Base-by-base conservation (phyloP, 2,329 filamentous ascomycete species). In the Fusarium sp. region DNA sequence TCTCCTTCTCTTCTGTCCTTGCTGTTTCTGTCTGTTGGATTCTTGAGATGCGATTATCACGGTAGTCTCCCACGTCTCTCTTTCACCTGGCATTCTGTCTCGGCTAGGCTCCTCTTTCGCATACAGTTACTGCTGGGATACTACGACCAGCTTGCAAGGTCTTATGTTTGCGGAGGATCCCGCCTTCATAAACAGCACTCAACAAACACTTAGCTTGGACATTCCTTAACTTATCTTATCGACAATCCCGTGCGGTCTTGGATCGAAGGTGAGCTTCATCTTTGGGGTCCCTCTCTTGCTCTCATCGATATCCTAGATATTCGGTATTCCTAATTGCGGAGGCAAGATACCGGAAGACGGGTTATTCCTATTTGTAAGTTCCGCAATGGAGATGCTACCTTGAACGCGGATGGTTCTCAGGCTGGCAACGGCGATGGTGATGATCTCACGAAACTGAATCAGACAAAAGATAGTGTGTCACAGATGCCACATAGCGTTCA, bases 141-240 rank as follows among this genome's bases (percentile, higher is more conserved):
- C 77, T 2, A 74, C 76, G 20, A 63, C 67, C 50, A 67, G 74
- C 53, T 66, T 79, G 41, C 69, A 76, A 49, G 76, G 81, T 63
- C 49, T 76, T 34, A 11, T 72, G 73, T 10, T 8, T 16, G 73
- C 74, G 12, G 69, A 74, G 2, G 77, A 70, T 3, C 75, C 73
- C 3, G 57, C 75, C 4, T 61, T 77, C 28, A 56, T 56, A 20
- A 67, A 65, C 40, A 36, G 23, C 12, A 61, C 46, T 8, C 63
- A 64, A 8, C 42, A 50, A 10, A 51, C 66, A 18, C 42, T 61
- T 38, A 53, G 76, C 4, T 81, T 82, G 45, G 73, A 71, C 11
- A 73, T 80, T 13, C 80, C 80, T 1, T 81, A 81, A 60, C 74
- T 81, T 18, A 81, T 59, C 74, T 81, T 18, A 70, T 79, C 9